Evolutionary conservation across 495 filamentous ascomycete species (phyloP), one percentile per base, ranked within the genome.

Genomic region (Penicillium antarcticum): DNA sequence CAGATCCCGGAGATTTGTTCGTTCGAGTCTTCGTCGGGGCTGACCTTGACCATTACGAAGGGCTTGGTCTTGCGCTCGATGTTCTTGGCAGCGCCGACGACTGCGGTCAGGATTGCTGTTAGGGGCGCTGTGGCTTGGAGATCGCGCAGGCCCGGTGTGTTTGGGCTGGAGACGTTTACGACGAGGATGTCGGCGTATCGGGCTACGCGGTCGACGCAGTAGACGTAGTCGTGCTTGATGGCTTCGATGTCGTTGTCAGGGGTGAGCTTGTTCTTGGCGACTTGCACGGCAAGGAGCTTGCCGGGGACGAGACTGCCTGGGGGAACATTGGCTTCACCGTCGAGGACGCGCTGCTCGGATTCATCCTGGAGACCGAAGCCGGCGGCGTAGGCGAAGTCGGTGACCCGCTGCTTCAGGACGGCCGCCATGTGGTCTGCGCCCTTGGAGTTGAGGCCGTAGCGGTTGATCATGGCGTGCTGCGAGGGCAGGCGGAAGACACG

Each of bases 101-200:
- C 94, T 0, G 87, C 89, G 4, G 75, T 78, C 37, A 98, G 70
- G 44, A 97, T 86, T 46, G 79, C 70, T 4, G 90, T 92, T 43
- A 98, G 69, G 5, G 91, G 91, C 23, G 85, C 90, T 2, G 84
- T 78, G 10, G 84, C 84, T 74, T 98, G 94, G 32, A 97, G 75
- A 34, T 85, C 82, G 12, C 94, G 80, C 16, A 98, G 77, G 1
- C 94, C 92, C 0, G 92, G 92, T 0, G 92, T 96, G 69, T 98
- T 98, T 5, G 94, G 94, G 54, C 88, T 92, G 53, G 91, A 96
- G 7, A 97, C 94, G 60, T 97, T 98, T 52, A 98, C 94, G 4
- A 96, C 91, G 4, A 98, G 70, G 29, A 98, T 89, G 61, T 98
- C 94, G 3, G 94, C 91, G 60, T 95, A 98, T 35, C 74, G 80